Evolutionary conservation across 495 filamentous ascomycete species (phyloP), one percentile per base, ranked within the genome.

Genomic region (Pseudoneurospora amorphoporcata): DNA sequence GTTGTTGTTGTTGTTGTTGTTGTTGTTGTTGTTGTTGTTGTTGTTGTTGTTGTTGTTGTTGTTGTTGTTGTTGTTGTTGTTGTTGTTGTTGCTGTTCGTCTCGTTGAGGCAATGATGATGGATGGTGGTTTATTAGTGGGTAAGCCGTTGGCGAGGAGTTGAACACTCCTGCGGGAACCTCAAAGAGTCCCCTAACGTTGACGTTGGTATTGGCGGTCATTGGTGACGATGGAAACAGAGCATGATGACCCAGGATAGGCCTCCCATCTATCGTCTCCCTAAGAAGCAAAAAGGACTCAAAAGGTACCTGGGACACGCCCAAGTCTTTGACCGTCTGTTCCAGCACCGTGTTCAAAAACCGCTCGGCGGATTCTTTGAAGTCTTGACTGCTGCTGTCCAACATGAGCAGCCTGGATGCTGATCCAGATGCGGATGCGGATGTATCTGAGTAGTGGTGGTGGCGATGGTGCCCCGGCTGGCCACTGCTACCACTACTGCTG

Each of bases 321-420:
- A 76, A n/a, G n/a, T 29, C 32, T n/a, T 37, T n/a, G 10, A 70
- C 47, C 41, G 73, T 74, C 38, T 68, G 43, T 29, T 41, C 70
- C 10, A 76, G 72, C 39, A 76, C 72, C 9, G 45, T 71, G 4
- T 19, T 68, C 17, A 76, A 40, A 37, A 76, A 76, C 37, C 70
- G 61, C 17, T 58, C 70, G 17, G 74, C 68, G 40, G 74, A 74
- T 23, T 72, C 40, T 19, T 41, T 16, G 29, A 73, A 75, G 23
- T 69, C 71, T 12, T 43, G 43, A 4, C 47, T 69, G 42, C 42
- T 47, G 39, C 42, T 39, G 42, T 45, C 37, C 70, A 71, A 35
- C 37, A 39, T 65, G 23, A 61, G 53, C 53, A 12, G 23, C 23
- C 53, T 61, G 4, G 23, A 35, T 61, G 53, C 23, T 4, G 53